Evolutionary conservation across 352 stramenopile genomes (phyloP), one percentile per base, ranked within the genome.

Genomic region (Phytophthora citricola): DNA sequence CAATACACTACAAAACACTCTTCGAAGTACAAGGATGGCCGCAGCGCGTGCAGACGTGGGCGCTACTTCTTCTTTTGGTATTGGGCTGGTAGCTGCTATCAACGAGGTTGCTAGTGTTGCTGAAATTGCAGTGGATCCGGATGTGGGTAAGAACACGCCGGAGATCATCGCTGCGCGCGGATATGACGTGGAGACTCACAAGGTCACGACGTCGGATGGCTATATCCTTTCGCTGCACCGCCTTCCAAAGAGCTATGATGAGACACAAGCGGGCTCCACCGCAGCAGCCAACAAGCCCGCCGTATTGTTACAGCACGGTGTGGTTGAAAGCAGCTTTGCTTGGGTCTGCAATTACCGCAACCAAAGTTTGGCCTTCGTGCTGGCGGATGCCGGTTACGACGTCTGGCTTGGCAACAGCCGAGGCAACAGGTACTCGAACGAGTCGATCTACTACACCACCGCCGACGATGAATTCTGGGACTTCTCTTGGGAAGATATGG

Each of bases 371-470:
- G 79, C 73, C 7, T 85, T 12, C 17, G 17, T 20, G 17, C 17
- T 20, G 17, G 17, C 17, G 17, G 17, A 20, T 20, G 17, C 17
- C 17, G 79, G 79, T 1, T 88, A 83, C 45, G 79, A 88, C 20
- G 79, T 88, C n/a, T 85, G 76, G 79, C 74, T 88, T 3, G 79
- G 79, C 59, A 85, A 85, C 63, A 85, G 75, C 45, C 66, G 79
- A 44, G 74, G 74, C 32, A 84, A 73, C 54, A 88, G 74, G 24
- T 88, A 75, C 74, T 88, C 79, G 12, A 71, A 71, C 34, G 46
- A 71, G 44, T 73, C 79, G 45, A 24, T 81, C 38, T 56, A 80
- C 56, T 79, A 81, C 54, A 62, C 71, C 15, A 69, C 49, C 7
- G 52, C 52, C 15, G 69, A 82, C 45, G 48, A 67, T 9, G 59